Evolutionary conservation across 148 eudicot species (phyloP).

Genomic region (Cornus florida): DNA sequence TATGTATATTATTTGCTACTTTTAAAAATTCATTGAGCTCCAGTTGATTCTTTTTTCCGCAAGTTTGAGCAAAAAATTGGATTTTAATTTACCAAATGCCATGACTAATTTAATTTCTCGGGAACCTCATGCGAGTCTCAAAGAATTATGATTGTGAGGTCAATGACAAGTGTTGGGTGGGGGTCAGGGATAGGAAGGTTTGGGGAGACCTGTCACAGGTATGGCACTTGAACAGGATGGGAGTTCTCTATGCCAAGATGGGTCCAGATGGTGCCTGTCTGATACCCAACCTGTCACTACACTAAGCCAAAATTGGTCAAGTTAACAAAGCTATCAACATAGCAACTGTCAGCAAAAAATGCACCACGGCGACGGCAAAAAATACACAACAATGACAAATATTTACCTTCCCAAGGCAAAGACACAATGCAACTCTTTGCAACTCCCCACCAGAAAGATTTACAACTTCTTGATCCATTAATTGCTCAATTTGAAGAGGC

Average conservation of each 20-base stretch:
- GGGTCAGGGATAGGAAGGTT: not conserved
- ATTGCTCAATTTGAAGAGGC: conserved; percentile 88
- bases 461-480: conserved; percentile 95
- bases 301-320: not conserved
- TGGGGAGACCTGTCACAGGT: not conserved
- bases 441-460: conserved; percentile 96
- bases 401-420: conserved; percentile 89
- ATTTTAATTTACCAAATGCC: not conserved
- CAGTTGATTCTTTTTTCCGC: no score
- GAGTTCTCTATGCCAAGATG: not conserved
- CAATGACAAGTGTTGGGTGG: not conserved
- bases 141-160: not conserved
- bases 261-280: not conserved
- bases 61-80: not conserved
- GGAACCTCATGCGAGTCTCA: not conserved
- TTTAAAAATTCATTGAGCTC: not conserved
- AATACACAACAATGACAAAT: not conserved
- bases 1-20: no score
- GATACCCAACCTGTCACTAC: not conserved
- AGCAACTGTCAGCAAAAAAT: not conserved
- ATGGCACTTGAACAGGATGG: not conserved
- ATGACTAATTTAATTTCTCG: not conserved
- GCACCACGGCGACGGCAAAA: not conserved
- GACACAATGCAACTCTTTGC: conserved; percentile 88
- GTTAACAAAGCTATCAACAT: not conserved